Evolutionary conservation across 1,284 basidiomycete genomes (phyloP), one percentile per base, ranked within the genome.

Genomic region (Fistulina hepatica): DNA sequence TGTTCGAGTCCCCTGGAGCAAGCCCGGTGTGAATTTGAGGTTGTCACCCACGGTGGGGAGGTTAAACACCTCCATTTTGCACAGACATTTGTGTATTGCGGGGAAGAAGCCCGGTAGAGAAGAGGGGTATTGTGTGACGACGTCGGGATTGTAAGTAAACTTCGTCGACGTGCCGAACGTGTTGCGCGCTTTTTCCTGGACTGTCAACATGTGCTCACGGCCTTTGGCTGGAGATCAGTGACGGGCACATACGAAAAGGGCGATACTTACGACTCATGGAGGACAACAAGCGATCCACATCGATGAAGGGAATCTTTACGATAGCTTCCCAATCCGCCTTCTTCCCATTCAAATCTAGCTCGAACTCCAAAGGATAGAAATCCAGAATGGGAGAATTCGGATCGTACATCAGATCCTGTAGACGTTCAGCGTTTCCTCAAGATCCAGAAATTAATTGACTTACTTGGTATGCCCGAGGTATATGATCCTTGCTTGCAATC

Each of bases 321-420:
- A 98, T 77, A 0, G 94, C 94, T 58, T 99, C 95, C 95, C 95
- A 98, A 23, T 97, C 93, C 51, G 84, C 80, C 58, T 94, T 98
- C 71, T 99, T 98, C 34, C 95, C 95, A 52, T 98, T 98, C 53
- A 97, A 63, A 62, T 99, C 95, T 47, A 77, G 78, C 48, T 90
- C 91, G 49, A 97, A 98, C 37, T 89, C 76, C 11, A 65, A 48
- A 0, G 95, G 95, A 57, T 98, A 99, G 63, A 98, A 98, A 55
- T 95, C 89, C 37, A 89, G 60, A 51, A 99, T 97, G 0, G 90
- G 76, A 4, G 94, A 98, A 42, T 73, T 78, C 4, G 77, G 62
- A 49, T 86, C 80, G 44, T 69, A 77, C 93, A 98, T 97, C 28
- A 98, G 65, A 45, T 95, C 90, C 79, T 92, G 37, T 10, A 17